A percentile compares a stretch with the other conserved stretches of the same genome.
phyloP scores from a whole-genome alignment of 805 yeast genomes.

The Ogataea ganodermae region DNA sequence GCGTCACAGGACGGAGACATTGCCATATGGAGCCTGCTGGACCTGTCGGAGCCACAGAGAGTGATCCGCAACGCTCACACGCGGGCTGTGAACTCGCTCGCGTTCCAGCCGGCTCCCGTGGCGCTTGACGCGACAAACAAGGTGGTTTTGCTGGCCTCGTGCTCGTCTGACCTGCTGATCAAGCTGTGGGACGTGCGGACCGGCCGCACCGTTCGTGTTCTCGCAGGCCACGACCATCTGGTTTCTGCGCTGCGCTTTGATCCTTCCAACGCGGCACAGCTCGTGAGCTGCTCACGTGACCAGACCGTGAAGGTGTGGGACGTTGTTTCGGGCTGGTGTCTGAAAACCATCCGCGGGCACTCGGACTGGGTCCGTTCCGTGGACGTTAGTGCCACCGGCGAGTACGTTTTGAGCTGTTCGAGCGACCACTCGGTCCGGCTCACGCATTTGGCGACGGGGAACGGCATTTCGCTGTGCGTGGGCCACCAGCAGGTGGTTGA shows the following conservation, averaged over 20 bases:
- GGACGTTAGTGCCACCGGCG: conserved; percentile 51
- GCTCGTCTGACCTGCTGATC: conserved; percentile 54
- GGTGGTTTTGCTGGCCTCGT: conserved; percentile 46
- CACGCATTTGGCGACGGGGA: conserved; percentile 64
- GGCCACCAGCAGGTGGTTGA: conserved; percentile 89
- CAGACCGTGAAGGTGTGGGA: conserved; percentile 66
- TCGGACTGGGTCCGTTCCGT: conserved; percentile 84
- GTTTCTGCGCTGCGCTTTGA: conserved; percentile 65
- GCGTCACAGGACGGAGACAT: conserved; percentile 76
- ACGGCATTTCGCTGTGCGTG: conserved; percentile 62
- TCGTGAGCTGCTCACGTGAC: conserved; percentile 69
- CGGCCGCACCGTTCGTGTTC: conserved; percentile 45
- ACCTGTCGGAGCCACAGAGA: conserved; percentile 58
- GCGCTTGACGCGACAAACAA: conserved; percentile 20
- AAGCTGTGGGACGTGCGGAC: conserved; percentile 66
- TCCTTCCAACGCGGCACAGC: conserved; percentile 42
- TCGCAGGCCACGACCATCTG: conserved; percentile 87
- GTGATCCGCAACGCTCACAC: conserved; percentile 72
- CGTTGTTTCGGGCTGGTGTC: conserved; percentile 63
- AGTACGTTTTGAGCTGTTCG: conserved; percentile 69
- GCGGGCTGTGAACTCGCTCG: conserved; percentile 59
- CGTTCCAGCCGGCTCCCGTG: conserved; percentile 52
- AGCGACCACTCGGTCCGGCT: conserved; percentile 75
- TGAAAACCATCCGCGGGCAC: conserved; percentile 71
- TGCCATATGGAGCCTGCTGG: conserved; percentile 69